These are phyloP conservation scores for Corylus heterophylla DNA, from an alignment of 306 rosid species.

Conservation along the genomic window DNA sequence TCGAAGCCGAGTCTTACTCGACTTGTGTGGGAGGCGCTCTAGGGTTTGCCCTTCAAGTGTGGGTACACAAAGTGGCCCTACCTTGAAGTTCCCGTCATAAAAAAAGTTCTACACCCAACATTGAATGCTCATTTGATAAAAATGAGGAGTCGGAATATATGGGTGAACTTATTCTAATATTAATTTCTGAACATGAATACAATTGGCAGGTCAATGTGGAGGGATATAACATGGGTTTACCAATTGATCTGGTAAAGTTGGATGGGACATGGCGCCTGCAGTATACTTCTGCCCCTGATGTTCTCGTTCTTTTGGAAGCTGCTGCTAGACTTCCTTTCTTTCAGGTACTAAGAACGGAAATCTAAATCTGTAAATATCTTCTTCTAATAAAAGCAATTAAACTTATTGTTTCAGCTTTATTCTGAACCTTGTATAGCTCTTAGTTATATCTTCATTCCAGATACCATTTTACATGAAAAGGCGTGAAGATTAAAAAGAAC, in stretches of 20 bases:
- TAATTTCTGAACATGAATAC: background rate
- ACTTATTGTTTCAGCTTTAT: background rate
- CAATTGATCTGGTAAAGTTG: conserved; percentile 56
- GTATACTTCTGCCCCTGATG: conserved; percentile 91
- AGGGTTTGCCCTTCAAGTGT: too few species aligned
- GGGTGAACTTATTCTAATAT: background rate
- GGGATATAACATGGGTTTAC: conserved; percentile 50
- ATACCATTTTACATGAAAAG: background rate
- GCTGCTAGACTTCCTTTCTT: conserved; percentile 84
- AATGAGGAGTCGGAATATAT: background rate
- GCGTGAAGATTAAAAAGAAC: conserved; percentile 3
- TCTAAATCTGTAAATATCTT: conserved; percentile 5
- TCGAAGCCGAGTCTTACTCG: too few species aligned
- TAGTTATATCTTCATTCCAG: background rate
- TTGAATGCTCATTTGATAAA: background rate
- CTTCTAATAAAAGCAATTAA: background rate
- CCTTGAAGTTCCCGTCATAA: too few species aligned
- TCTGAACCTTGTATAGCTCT: conserved; percentile 14
- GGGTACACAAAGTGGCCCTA: too few species aligned
- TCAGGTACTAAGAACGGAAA: conserved; percentile 47
- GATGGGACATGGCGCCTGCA: conserved; percentile 96
- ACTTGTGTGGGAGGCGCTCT: too few species aligned
- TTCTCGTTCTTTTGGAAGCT: conserved; percentile 81
- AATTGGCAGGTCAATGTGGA: conserved; percentile 69
- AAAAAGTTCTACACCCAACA: background rate